A percentile compares a stretch with the other conserved stretches of the same genome.
phyloP scores from a whole-genome alignment of 2,329 filamentous ascomycete species.

The Beauveria sp. region DNA sequence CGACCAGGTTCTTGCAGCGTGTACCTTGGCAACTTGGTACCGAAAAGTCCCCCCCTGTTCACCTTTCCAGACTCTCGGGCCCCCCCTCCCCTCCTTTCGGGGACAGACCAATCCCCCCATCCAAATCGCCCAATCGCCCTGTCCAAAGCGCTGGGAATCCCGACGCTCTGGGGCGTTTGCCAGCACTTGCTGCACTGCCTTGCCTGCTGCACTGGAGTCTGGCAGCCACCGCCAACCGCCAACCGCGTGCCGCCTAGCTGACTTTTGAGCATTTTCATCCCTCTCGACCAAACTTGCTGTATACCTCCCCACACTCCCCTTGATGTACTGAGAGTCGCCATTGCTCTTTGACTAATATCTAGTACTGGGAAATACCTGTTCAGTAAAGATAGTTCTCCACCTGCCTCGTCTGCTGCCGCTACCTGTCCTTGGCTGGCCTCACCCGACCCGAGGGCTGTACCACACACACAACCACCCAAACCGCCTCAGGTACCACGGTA shows the following conservation, averaged over 20 bases:
- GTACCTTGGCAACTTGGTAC: neutral
- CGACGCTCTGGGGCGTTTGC: neutral
- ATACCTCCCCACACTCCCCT: neutral
- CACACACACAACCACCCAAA: neutral
- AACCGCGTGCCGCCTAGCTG: no score
- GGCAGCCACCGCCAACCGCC: neutral
- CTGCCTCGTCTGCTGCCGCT: neutral
- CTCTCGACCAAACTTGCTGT: neutral
- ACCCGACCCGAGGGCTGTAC: neutral
- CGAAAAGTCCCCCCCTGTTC: neutral
- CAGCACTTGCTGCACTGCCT: neutral
- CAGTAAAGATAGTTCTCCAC: neutral
- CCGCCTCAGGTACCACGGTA: neutral
- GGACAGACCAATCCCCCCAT: neutral
- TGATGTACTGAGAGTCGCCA: neutral
- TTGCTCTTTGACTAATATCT: neutral
- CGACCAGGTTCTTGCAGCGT: neutral
- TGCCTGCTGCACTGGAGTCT: neutral
- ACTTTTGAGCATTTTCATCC: neutral
- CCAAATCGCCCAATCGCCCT: slow-evolving; percentile 1
- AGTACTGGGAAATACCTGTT: neutral
- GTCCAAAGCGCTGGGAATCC: slow-evolving; percentile 8
- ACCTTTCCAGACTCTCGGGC: slow-evolving; percentile 12
- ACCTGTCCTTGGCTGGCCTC: neutral
- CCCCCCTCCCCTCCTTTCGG: neutral